Conservation (phyloP, 192 early-diverging fungal genomes). For the Radiomyces spectabilis region DNA sequence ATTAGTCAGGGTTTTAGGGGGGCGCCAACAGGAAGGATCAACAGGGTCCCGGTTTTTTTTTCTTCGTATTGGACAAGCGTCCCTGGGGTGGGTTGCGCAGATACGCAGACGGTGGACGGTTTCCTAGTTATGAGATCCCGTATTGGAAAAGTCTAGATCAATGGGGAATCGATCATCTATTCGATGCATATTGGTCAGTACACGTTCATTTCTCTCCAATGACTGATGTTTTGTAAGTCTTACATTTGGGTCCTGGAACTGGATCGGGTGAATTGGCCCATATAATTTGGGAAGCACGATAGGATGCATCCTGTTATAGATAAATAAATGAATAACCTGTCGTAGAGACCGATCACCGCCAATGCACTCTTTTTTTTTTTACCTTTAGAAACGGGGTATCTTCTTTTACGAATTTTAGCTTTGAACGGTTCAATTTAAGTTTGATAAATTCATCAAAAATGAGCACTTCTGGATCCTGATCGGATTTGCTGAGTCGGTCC, state of each 20-base stretch:
- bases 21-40: neutral
- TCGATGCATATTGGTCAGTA: neutral
- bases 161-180: constrained; percentile 1
- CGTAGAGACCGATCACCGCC: neutral
- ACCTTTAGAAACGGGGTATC: constrained; percentile 47
- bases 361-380: constrained; percentile 2
- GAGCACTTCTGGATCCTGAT: constrained; percentile 60
- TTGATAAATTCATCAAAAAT: constrained; percentile 82
- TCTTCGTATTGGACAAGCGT: no score
- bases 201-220: no score
- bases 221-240: neutral
- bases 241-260: neutral
- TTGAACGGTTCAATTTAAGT: constrained; percentile 70
- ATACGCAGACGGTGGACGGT: neutral
- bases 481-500: constrained; percentile 56
- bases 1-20: neutral
- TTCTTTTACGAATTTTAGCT: constrained; percentile 66
- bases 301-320: constrained; percentile 17
- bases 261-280: constrained; percentile 10
- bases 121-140: neutral
- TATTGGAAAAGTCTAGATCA: neutral
- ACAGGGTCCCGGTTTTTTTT: no score
- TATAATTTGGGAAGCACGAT: constrained; percentile 17
- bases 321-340: no score
- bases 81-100: neutral